Base-by-base conservation (phyloP, 345 rosid genomes). In the Isatis tinctoria region DNA sequence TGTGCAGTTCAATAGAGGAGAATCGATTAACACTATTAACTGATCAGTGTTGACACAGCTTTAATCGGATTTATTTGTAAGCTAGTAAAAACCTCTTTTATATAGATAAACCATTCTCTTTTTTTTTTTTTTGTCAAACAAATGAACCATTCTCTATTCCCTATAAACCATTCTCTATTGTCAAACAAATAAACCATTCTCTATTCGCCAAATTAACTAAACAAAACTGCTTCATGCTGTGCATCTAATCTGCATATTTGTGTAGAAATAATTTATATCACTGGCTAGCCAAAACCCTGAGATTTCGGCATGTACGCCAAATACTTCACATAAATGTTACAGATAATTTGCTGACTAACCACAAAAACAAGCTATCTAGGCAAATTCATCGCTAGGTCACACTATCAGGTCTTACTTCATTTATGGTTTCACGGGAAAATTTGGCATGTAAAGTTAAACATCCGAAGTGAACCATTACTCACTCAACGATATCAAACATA, bases 1-100 rank as follows among this genome's bases (percentile, higher is more conserved):
- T 91, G 89, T 77, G 74, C 75, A 83, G 65, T 59, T 74, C 60
- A 67, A 20, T 18, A 41, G 26, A 72, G 6, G 48, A 39, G 45
- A 32, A 51, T 17, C 49, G 3, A 28, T 69, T 45, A 70, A 45
- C 44, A 30, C n/a, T 17, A 22, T 20, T 49, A 51, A 27, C 69
- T 53, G 14, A 18, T 33, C 57, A 70, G 32, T 16, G 57, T 28
- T 49, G 65, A 60, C 17, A 41, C 43, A 24, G 33, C 45, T 68
- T 36, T 13, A 40, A 37, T 40, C 18, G 16, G 14, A 26, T 54
- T 35, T 28, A 27, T 51, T 45, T 64, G 26, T 37, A 45, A 33
- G 72, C 69, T 49, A 60, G n/a, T n/a, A n/a, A n/a, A n/a, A n/a
- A n/a, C n/a, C n/a, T n/a, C n/a, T n/a, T n/a, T n/a, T n/a, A n/a